Evolutionary conservation across 177 flowering plant genomes (phyloP), one percentile per base, ranked within the genome.

Genomic region (Vitis hybrid): DNA sequence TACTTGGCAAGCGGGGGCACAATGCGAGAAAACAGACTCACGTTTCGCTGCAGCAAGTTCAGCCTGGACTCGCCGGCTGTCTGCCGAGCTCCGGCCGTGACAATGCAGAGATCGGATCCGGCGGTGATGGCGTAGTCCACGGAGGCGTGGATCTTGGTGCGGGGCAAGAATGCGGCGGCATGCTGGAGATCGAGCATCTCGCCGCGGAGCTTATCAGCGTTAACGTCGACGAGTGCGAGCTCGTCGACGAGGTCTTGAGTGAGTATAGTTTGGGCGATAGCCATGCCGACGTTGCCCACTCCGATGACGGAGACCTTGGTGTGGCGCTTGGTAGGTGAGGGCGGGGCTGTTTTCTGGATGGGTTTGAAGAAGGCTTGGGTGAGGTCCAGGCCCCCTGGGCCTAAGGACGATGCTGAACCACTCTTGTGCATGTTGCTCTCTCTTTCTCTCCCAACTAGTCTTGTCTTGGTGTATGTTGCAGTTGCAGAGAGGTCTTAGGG

Each of bases 141-240:
- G 68, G 84, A 81, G 59, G 92, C 86, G 45, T 18, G 14, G 89
- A 92, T 92, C 45, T 78, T 80, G 57, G 93, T 87, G 45, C 93
- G 91, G 48, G 97, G 97, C 73, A 92, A 89, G 78, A 92, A 90
- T 21, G 93, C 95, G 55, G 94, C 94, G 58, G 93, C 97, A 82
- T 92, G 95, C 73, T 89, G 95, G 79, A 92, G 92, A 70, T 92
- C 97, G 49, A 90, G 92, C 89, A 90, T 84, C 78, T 92, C 97
- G 69, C 97, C 83, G 7, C 86, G 90, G 71, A 90, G 89, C 75
- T 90, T 91, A 51, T 88, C 85, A 57, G 89, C 65, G 10, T 78
- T 85, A 70, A 83, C 82, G 84, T 91, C 94, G 75, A 91, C 88
- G 60, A 91, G 84, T 58, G 83, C 86, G 61, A 91, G 81, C 67